Percentiles rank a stretch among this genome's conserved stretches.
Evolutionary conservation across 768 basidiomycete genomes (phyloP).

Genomic region (Trichaptum fuscoviolaceum): DNA sequence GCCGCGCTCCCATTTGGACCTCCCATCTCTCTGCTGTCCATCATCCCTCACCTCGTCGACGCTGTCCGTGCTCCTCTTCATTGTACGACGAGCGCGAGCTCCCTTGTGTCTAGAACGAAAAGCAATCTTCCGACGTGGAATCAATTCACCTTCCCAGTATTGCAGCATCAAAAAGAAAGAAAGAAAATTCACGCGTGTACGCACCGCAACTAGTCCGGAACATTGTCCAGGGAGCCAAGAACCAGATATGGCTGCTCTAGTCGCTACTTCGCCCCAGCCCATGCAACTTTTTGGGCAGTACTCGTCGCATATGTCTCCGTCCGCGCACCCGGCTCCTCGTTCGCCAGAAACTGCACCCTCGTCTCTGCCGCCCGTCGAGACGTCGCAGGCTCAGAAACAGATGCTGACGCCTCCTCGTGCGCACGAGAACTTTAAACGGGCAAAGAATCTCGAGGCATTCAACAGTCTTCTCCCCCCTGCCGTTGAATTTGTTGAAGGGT

Average conservation of each 20-base stretch:
- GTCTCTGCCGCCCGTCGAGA: neutral
- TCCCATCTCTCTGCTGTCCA: neutral
- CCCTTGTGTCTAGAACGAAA: neutral
- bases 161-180: neutral
- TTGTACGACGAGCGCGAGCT: neutral
- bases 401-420: conserved; percentile 26
- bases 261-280: neutral
- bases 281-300: neutral
- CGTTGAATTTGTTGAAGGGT: conserved; percentile 80
- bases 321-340: neutral
- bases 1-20: neutral
- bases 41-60: neutral
- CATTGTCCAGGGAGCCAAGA: neutral
- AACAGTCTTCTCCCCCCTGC: conserved; percentile 76
- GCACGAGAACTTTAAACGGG: conserved; percentile 52
- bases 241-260: neutral
- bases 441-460: conserved; percentile 69
- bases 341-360: neutral
- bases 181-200: neutral
- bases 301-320: neutral
- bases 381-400: neutral
- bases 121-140: neutral
- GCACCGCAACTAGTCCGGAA: neutral
- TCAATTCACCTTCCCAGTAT: neutral
- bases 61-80: neutral